phyloP scores from a whole-genome alignment of 169 alveolate genomes.

The Plasmodium chabaudi region DNA sequence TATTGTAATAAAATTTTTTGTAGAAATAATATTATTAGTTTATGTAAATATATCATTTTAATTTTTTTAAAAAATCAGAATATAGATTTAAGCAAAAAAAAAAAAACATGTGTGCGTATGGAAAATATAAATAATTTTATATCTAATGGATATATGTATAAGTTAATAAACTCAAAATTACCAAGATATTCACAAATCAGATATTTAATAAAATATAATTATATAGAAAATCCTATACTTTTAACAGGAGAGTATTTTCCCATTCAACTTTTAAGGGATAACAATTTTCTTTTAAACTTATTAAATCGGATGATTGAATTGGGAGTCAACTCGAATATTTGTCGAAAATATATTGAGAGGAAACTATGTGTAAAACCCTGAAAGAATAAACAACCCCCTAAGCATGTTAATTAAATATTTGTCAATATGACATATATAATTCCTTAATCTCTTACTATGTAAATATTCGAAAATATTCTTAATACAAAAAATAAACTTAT shows the following conservation, averaged over 20 bases:
- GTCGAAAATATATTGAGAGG: no score
- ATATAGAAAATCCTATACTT: slow-evolving; percentile 21
- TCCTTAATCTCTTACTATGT: no score
- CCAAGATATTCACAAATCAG: slow-evolving; percentile 16
- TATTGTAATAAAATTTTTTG: slow-evolving; percentile 44
- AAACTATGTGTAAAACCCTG: no score
- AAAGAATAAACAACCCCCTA: no score
- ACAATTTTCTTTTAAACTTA: slow-evolving; percentile 12
- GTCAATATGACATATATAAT: no score
- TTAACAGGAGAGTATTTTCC: slow-evolving; percentile 20
- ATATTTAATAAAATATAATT: slow-evolving; percentile 28
- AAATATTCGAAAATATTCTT: no score
- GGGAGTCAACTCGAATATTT: no score
- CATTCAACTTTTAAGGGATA: slow-evolving; percentile 13
- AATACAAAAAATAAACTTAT: no score
- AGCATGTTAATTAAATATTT: no score
- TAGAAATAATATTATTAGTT: slow-evolving; percentile 25
- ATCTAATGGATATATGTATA: slow-evolving; percentile 72
- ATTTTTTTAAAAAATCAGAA: slow-evolving; percentile 37
- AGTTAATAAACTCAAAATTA: slow-evolving; percentile 33
- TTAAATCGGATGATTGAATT: background rate
- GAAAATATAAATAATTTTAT: slow-evolving; percentile 31
- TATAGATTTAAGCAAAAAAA: slow-evolving; percentile 7
- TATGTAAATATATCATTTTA: slow-evolving; percentile 50
- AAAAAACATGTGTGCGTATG: slow-evolving; percentile 2